These are phyloP conservation scores for Penicillium hordei DNA, from an alignment of 2,329 filamentous ascomycete species.

Conservation along the genomic window DNA sequence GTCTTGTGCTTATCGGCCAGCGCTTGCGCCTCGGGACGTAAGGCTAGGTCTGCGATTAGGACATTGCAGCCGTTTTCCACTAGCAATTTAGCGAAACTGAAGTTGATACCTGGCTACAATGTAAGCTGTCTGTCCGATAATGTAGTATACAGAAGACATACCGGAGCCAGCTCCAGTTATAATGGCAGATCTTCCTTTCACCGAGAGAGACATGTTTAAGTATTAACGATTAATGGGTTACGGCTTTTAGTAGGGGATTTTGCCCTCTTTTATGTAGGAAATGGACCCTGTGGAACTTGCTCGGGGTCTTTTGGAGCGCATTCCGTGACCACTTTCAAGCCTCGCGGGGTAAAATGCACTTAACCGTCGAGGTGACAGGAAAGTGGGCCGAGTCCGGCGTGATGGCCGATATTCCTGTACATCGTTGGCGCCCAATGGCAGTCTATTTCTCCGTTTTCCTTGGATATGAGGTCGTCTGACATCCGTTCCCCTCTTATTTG, in stretches of 20 bases:
- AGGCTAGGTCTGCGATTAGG: slow-evolving; percentile 46
- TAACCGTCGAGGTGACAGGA: slow-evolving; percentile 9
- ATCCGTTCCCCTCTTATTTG: background rate
- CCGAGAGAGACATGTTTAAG: slow-evolving; percentile 38
- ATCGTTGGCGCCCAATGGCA: background rate
- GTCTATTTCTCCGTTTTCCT: background rate
- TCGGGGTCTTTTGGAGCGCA: slow-evolving; percentile 16
- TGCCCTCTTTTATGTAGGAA: slow-evolving; percentile 11
- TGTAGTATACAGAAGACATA: slow-evolving; percentile 22
- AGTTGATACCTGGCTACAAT: slow-evolving; percentile 44
- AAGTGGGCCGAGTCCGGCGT: slow-evolving; percentile 15
- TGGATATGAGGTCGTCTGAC: background rate
- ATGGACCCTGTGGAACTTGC: slow-evolving; percentile 17
- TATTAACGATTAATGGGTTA: background rate
- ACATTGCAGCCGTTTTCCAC: slow-evolving; percentile 50
- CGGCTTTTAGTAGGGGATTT: background rate
- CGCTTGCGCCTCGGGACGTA: slow-evolving; percentile 47
- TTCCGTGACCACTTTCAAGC: slow-evolving; percentile 13
- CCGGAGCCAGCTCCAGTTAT: slow-evolving; percentile 57
- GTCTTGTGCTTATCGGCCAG: slow-evolving; percentile 41
- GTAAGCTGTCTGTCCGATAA: background rate
- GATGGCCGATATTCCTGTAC: slow-evolving; percentile 9
- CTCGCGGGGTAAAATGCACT: slow-evolving; percentile 8
- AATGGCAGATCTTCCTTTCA: slow-evolving; percentile 52
- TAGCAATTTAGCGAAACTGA: slow-evolving; percentile 45